Evolutionary conservation across 1,139 yeast species (phyloP), one percentile per base, ranked within the genome.

Genomic region (Maudiozyma humilis): DNA sequence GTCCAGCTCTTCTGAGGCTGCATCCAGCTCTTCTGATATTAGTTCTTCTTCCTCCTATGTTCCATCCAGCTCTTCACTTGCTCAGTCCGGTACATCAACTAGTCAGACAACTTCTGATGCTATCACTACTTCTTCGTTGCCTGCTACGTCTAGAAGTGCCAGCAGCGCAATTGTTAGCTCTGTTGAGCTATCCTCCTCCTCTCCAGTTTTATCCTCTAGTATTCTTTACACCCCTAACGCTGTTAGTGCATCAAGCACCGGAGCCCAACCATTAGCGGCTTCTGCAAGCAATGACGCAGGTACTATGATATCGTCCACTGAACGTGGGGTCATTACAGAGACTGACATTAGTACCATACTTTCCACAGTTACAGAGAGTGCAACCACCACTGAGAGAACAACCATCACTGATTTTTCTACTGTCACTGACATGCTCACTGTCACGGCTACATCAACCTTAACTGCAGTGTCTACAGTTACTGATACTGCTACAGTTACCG

Each of bases 361-460:
- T 4, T 17, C 38, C 15, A 35, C 38, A n/a, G 23, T 35, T 13
- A 35, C 38, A 10, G 38, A 35, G 27, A 35, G 38, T 20, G 38
- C 38, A 2, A 35, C 38, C 6, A 35, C 38, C 5, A 35, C 38
- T 3, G 38, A 35, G 23, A 35, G 38, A 35, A 35, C 38, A 14
- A 35, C 38, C 14, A 35, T 35, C 16, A 35, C 38, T 4, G 38
- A 35, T 35, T 35, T 35, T 13, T 19, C 38, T 6, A 35, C 38
- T 18, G 15, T 35, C 13, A 35, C 38, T 5, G 38, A 35, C 15
- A 13, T 20, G n/a, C 14, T 17, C 7, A 34, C 37, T 10, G 37
- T 34, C 14, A 34, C 37, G 10, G 37, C 18, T 18, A 34, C 37
- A 8, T 23, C 37, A 13, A 35, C 38, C 3, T 10, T 35, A n/a